phyloP scores from a whole-genome alignment of 495 filamentous ascomycete genomes.

The Podospora australis region DNA sequence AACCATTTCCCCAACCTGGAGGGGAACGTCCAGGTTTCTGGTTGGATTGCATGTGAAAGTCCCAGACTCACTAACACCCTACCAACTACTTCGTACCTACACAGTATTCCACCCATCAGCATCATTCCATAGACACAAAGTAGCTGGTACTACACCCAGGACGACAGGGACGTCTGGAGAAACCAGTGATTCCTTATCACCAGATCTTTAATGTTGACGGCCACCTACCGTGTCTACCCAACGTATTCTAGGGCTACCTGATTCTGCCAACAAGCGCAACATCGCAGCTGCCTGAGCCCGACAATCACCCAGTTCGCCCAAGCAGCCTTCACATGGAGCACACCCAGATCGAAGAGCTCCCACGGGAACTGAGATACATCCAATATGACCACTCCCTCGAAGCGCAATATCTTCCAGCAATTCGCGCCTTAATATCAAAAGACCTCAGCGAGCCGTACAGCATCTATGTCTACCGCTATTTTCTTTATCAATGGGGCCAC shows the following conservation, averaged over 20 bases:
- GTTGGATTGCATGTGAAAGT: background rate
- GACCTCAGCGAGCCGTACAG: conserved; percentile 98
- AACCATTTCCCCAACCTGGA: too few species aligned
- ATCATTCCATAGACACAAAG: too few species aligned
- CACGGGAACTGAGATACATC: conserved; percentile 64
- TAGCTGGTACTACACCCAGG: too few species aligned
- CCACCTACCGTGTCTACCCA: too few species aligned
- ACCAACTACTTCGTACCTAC: background rate
- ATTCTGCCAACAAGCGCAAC: too few species aligned
- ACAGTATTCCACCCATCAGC: too few species aligned
- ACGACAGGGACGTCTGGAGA: too few species aligned
- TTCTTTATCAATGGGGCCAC: conserved; percentile 96
- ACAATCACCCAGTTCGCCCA: too few species aligned
- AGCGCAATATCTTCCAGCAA: conserved; percentile 72
- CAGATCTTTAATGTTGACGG: too few species aligned
- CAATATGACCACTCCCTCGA: conserved; percentile 79
- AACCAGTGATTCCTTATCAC: too few species aligned
- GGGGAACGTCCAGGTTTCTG: background rate
- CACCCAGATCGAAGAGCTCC: conserved; percentile 25
- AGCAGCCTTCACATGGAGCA: conserved; percentile 19
- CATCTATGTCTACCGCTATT: conserved; percentile 99
- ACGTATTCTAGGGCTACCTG: too few species aligned
- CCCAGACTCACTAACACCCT: background rate
- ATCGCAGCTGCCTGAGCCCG: too few species aligned
- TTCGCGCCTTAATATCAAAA: conserved; percentile 89